Conservation (phyloP, 2,329 filamentous ascomycete genomes). For the Chaetomiaceae sp. region DNA sequence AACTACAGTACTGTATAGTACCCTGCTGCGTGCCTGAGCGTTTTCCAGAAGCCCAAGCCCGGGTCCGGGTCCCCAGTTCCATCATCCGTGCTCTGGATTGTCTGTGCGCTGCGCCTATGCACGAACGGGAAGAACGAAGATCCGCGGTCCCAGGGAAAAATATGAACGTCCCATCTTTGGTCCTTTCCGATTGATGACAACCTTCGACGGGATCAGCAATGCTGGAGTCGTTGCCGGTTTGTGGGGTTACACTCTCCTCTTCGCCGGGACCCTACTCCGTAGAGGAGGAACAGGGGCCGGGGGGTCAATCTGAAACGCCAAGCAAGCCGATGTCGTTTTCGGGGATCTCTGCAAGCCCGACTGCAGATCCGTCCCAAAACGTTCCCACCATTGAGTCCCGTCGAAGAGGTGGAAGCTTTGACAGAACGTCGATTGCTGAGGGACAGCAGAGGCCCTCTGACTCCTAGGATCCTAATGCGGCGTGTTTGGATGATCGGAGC, state of each 20-base stretch:
- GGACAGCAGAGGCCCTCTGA: too few species aligned
- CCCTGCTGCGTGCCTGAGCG: too few species aligned
- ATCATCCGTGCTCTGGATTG: too few species aligned
- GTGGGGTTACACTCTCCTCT: background rate
- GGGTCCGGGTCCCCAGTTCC: too few species aligned
- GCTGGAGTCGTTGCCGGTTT: background rate
- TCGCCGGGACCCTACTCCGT: background rate
- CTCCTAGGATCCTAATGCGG: too few species aligned
- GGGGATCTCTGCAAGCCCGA: background rate
- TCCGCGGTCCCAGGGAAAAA: too few species aligned
- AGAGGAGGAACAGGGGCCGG: background rate
- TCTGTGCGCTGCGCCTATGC: background rate
- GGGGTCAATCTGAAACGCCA: constrained; percentile 17
- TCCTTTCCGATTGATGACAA: too few species aligned
- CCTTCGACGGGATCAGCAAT: too few species aligned
- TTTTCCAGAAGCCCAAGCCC: background rate
- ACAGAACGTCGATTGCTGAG: background rate
- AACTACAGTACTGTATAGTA: too few species aligned
- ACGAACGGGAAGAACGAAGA: background rate
- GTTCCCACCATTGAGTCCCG: background rate
- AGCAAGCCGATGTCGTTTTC: constrained; percentile 9
- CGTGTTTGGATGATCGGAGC: background rate
- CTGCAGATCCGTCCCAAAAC: constrained; percentile 2
- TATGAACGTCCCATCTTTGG: too few species aligned
- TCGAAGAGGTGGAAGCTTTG: background rate